phyloP scores from a whole-genome alignment of 768 basidiomycete genomes.

The Pleurotus eryngii region DNA sequence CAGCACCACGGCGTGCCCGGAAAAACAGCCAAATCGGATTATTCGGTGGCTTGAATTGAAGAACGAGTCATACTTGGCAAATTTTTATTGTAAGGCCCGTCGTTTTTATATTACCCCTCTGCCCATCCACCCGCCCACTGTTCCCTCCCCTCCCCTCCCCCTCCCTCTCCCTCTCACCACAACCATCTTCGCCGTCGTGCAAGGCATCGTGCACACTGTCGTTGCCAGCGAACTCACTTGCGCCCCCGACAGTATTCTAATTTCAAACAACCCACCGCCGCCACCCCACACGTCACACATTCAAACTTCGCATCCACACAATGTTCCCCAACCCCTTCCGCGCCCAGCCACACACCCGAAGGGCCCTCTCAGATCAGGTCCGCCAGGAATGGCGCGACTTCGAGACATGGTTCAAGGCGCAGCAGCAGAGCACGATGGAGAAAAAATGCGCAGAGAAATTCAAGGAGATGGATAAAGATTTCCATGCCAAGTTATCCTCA shows the following conservation, averaged over 20 bases:
- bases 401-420: slow-evolving; percentile 27
- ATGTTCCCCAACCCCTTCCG: slow-evolving; percentile 17
- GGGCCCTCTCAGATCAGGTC: slow-evolving; percentile 16
- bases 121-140: not conserved
- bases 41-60: slow-evolving; percentile 6
- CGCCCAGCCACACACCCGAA: slow-evolving; percentile 4
- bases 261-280: no score
- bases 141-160: not conserved
- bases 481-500: not conserved
- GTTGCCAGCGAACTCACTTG: not conserved
- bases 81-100: slow-evolving; percentile 2
- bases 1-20: not conserved
- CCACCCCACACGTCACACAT: no score
- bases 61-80: not conserved
- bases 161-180: not conserved
- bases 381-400: slow-evolving; percentile 34
- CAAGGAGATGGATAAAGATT: slow-evolving; percentile 22
- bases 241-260: not conserved
- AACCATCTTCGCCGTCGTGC: not conserved
- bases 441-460: slow-evolving; percentile 20
- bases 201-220: not conserved
- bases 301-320: not conserved
- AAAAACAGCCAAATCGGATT: slow-evolving; percentile 6
- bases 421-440: slow-evolving; percentile 23
- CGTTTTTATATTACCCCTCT: not conserved